A percentile compares a stretch with the other conserved stretches of the same genome.
These are phyloP conservation scores for Aristolochia fimbriata DNA, from an alignment of 164 flowering plant species.

Conservation along the genomic window DNA sequence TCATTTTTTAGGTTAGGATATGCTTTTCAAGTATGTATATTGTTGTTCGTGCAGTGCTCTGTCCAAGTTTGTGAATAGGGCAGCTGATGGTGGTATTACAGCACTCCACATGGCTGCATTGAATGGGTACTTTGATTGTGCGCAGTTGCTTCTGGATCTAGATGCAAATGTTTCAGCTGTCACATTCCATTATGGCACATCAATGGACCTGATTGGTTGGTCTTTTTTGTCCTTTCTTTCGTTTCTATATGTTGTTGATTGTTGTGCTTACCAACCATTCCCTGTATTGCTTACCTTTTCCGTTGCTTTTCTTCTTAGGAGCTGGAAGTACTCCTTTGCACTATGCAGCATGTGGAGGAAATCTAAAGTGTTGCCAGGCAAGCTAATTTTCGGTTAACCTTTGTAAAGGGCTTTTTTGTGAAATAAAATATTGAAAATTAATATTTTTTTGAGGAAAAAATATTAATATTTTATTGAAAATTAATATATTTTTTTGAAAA, in stretches of 20 bases:
- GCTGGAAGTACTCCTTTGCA: conserved; percentile 98
- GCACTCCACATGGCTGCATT: conserved; percentile 96
- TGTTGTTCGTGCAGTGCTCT: conserved; percentile 50
- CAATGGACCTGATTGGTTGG: conserved; percentile 92
- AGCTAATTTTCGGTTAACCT: not conserved
- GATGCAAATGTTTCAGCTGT: conserved; percentile 72
- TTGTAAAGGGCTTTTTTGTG: too few species aligned
- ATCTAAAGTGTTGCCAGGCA: conserved; percentile 94
- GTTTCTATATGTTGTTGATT: not conserved
- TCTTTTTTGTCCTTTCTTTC: not conserved
- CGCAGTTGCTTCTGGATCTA: conserved; percentile 79
- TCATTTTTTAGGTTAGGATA: not conserved
- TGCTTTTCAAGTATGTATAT: conserved; percentile 1
- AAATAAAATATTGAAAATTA: too few species aligned
- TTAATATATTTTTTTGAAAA: too few species aligned
- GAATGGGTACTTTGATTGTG: conserved; percentile 87
- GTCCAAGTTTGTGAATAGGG: conserved; percentile 78
- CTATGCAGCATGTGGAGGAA: conserved; percentile 98
- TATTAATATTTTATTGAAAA: too few species aligned
- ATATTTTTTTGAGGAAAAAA: too few species aligned
- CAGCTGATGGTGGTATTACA: conserved; percentile 92
- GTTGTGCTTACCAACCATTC: not conserved
- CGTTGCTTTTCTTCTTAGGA: conserved; percentile 31
- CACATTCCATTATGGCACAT: conserved; percentile 84
- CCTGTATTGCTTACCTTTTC: not conserved